phyloP scores from a whole-genome alignment of 164 flowering plant species.

The Amborella trichopoda region DNA sequence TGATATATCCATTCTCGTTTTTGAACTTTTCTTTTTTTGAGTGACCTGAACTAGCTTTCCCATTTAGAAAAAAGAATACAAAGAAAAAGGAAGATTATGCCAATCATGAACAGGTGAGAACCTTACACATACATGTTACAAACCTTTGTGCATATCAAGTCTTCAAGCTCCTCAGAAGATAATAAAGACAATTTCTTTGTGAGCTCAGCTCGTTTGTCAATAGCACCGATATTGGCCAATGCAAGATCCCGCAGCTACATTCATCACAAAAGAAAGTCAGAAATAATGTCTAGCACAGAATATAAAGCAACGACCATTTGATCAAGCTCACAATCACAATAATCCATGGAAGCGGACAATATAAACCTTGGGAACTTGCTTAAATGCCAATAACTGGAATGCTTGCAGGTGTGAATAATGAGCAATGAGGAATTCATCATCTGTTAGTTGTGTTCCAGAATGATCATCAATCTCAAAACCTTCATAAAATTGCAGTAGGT shows the following conservation, averaged over 20 bases:
- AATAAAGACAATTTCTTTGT: conserved; percentile 76
- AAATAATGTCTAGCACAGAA: neutral
- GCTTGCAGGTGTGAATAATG: conserved; percentile 82
- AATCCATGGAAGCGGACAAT: neutral
- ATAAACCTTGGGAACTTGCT: conserved; percentile 85
- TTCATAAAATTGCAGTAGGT: conserved; percentile 91
- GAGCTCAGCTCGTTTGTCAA: conserved; percentile 77
- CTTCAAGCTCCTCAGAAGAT: conserved; percentile 57
- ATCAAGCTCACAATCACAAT: neutral
- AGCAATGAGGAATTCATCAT: conserved; percentile 79
- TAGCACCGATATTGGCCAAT: conserved; percentile 75
- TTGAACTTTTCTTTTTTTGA: too few species aligned
- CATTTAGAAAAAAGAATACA: too few species aligned
- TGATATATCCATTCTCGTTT: too few species aligned
- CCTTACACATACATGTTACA: too few species aligned
- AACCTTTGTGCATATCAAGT: conserved; percentile 82
- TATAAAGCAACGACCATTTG: neutral
- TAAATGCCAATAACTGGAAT: conserved; percentile 83
- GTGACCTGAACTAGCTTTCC: too few species aligned
- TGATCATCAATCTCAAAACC: conserved; percentile 92
- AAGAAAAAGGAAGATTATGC: too few species aligned
- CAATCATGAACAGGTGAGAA: too few species aligned
- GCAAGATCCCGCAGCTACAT: conserved; percentile 77
- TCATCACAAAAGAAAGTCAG: too few species aligned
- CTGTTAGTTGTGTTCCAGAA: conserved; percentile 69